Base-by-base conservation (phyloP, 192 early-diverging fungal species). In the Backusella tarrabulga region DNA sequence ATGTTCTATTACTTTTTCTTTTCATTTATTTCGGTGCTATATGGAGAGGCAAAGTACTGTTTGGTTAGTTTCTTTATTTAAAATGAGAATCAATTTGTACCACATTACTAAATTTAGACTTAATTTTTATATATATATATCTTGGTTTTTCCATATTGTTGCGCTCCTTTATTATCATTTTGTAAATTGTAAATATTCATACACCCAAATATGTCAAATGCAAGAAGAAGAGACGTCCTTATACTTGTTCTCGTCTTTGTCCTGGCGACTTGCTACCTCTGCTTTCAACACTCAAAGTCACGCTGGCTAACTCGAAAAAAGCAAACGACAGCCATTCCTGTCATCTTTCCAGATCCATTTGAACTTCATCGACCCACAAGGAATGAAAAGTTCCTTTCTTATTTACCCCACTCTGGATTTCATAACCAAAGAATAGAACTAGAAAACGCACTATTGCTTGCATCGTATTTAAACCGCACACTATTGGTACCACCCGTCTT, bases 391-490 rank as follows among this genome's bases (percentile, higher is more conserved):
- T 85, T 69, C 34, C 40, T 85, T 3, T 66, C 83, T 0, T 85
- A 85, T 41, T 34, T 85, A 9, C 83, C 83, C 34, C 83, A 85
- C 44, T 82, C 81, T 69, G 81, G 80, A 29, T 85, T 85, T 56
- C 78, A 82, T 29, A 85, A 85, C 67, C 83, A 85, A 67, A 71
- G 81, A 23, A 82, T 85, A 15, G 75, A 76, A 46, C 60, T 85
- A 21, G 78, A 82, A 71, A 90, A 90, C 69, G 88, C 86, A 2
- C 80, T 90, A 34, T 75, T 90, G n/a, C 77, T 90, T 6, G 85
- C 89, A 54, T 80, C 85, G 15, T 86, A 87, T 72, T 77, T 90
- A 66, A 86, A 89, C 44, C 86, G 87, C 5, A 90, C 88, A 17
- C 67, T 90, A 21, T 60, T 90, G 6, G 60, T 89, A 0, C 88